phyloP scores from a whole-genome alignment of 176 grass and related monocot species.

The Eragrostis nindensis region DNA sequence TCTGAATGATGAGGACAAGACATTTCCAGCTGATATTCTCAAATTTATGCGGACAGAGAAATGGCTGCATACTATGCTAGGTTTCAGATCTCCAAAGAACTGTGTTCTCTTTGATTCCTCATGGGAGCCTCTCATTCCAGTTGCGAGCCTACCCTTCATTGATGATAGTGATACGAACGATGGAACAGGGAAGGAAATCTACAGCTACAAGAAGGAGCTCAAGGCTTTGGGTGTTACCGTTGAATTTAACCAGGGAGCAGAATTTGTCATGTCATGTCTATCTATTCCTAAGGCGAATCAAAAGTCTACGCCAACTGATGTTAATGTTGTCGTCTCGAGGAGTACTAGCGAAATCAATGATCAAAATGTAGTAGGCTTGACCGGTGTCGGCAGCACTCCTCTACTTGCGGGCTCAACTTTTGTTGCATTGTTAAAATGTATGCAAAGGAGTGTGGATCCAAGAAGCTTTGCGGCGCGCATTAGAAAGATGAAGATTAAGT shows the following conservation, averaged over 20 bases:
- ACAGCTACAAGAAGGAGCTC: constrained; percentile 45
- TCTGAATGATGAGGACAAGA: background rate
- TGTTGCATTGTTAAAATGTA: constrained; percentile 25
- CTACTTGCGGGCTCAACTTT: constrained; percentile 21
- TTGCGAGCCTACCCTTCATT: constrained; percentile 55
- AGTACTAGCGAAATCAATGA: background rate
- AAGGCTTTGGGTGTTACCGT: constrained; percentile 36
- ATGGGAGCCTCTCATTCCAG: constrained; percentile 42
- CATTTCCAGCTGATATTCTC: constrained; percentile 35
- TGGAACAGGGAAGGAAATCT: constrained; percentile 34
- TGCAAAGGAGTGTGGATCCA: background rate
- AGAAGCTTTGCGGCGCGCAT: constrained; percentile 29
- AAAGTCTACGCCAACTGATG: background rate
- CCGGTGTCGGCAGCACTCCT: background rate
- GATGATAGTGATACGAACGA: constrained; percentile 32
- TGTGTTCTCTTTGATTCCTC: constrained; percentile 36
- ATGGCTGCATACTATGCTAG: constrained; percentile 49
- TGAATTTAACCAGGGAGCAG: constrained; percentile 30
- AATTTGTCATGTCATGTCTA: constrained; percentile 35
- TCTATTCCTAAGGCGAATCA: background rate
- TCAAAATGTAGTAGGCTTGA: background rate
- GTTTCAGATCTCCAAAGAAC: constrained; percentile 33
- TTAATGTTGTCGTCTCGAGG: background rate
- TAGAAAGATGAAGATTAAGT: constrained; percentile 41
- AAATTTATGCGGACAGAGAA: constrained; percentile 22